A percentile compares a stretch with the other conserved stretches of the same genome.
Evolutionary conservation across 2,329 filamentous ascomycete species (phyloP).

Genomic region (Graphiopsis chlorocephala): DNA sequence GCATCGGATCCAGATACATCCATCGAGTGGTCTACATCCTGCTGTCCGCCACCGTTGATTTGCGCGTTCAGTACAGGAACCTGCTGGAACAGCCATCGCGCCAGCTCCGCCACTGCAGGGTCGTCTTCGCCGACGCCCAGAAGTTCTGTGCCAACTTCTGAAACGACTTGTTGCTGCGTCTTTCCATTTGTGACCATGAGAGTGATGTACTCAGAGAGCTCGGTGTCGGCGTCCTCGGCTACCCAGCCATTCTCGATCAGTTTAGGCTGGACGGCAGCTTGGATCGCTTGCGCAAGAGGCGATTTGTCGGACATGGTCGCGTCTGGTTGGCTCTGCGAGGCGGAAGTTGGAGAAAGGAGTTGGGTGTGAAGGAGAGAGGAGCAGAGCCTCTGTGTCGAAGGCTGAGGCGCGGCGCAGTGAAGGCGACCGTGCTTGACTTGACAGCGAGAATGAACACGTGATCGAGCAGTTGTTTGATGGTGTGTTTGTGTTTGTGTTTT

Average conservation of each 20-base stretch:
- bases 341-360: neutral
- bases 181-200: constrained; percentile 97
- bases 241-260: constrained; percentile 91
- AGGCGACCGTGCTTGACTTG: neutral
- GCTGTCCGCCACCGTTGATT: constrained; percentile 50
- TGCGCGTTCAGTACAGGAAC: constrained; percentile 66
- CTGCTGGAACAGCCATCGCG: constrained; percentile 90
- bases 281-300: constrained; percentile 80
- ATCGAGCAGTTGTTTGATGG: neutral
- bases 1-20: neutral
- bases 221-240: constrained; percentile 74
- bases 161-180: constrained; percentile 82
- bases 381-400: constrained; percentile 3
- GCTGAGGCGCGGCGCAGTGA: constrained; percentile 11
- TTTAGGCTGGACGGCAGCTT: constrained; percentile 81
- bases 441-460: neutral
- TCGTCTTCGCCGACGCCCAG: constrained; percentile 80
- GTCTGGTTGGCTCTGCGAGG: neutral
- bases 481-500: neutral
- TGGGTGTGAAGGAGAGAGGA: neutral
- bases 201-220: constrained; percentile 92
- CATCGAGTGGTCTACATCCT: constrained; percentile 13
- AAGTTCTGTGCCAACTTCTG: constrained; percentile 83
- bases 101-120: constrained; percentile 76
- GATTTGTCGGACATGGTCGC: constrained; percentile 68